A percentile compares a stretch with the other conserved stretches of the same genome.
Conservation (phyloP, 768 basidiomycete genomes). For the Collybia mongolica region DNA sequence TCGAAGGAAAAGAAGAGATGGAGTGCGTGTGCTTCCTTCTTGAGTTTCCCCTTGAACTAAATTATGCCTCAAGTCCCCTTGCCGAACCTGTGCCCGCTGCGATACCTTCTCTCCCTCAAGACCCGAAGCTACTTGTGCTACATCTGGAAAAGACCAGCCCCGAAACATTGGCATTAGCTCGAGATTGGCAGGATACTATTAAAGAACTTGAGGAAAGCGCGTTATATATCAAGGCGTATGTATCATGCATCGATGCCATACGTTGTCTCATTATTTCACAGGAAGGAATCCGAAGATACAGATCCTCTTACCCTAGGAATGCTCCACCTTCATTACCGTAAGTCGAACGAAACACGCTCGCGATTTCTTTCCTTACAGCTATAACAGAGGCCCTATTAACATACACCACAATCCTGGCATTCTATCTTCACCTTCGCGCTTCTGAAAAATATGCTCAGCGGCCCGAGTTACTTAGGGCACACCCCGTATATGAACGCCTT, state of each 20-base stretch:
- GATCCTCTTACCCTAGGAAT: constrained; percentile 66
- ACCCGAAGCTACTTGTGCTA: constrained; percentile 59
- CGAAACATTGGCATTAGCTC: constrained; percentile 75
- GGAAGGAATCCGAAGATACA: constrained; percentile 44
- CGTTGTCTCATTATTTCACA: constrained; percentile 21
- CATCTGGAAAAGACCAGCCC: constrained; percentile 75
- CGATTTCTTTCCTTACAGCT: neutral
- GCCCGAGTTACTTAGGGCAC: constrained; percentile 61
- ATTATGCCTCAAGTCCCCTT: constrained; percentile 27
- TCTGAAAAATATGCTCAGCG: constrained; percentile 60
- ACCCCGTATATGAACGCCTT: constrained; percentile 75
- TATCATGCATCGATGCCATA: neutral
- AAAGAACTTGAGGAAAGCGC: constrained; percentile 49
- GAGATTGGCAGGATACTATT: constrained; percentile 80
- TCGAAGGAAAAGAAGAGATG: constrained; percentile 22
- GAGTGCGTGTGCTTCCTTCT: constrained; percentile 27
- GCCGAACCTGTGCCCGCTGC: constrained; percentile 35
- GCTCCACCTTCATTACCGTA: constrained; percentile 87
- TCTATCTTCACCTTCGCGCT: constrained; percentile 87
- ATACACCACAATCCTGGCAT: constrained; percentile 87
- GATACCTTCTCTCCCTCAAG: constrained; percentile 41
- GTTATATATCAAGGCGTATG: constrained; percentile 56
- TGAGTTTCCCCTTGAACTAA: neutral
- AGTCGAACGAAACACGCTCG: constrained; percentile 26
- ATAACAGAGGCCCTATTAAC: constrained; percentile 82